Percentiles rank a stretch among this genome's conserved stretches.
Evolutionary conservation across 805 yeast genomes (phyloP).

Genomic region (Dipodascopsis uninucleata): DNA sequence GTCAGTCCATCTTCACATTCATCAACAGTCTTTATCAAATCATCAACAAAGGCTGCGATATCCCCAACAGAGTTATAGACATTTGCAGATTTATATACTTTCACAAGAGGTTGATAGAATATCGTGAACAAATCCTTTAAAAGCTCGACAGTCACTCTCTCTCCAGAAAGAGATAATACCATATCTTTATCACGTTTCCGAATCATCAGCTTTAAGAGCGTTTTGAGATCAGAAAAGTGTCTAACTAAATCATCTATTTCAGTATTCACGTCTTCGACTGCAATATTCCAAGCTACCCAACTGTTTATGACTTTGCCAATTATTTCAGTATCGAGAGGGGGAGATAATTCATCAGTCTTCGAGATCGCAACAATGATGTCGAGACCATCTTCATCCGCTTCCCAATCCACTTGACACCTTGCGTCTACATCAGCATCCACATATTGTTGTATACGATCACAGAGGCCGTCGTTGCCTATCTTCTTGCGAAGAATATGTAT

Average conservation of each 20-base stretch:
- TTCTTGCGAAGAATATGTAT: slow-evolving; percentile 36
- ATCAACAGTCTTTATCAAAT: slow-evolving; percentile 58
- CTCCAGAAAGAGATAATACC: slow-evolving; percentile 43
- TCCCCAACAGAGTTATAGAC: slow-evolving; percentile 62
- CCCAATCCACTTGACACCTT: slow-evolving; percentile 35
- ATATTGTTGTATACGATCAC: slow-evolving; percentile 34
- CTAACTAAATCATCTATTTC: slow-evolving; percentile 20
- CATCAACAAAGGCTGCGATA: slow-evolving; percentile 62
- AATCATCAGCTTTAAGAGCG: slow-evolving; percentile 58
- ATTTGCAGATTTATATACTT: slow-evolving; percentile 61
- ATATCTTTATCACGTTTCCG: slow-evolving; percentile 73
- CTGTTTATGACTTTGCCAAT: slow-evolving; percentile 34
- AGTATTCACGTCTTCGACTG: slow-evolving; percentile 32
- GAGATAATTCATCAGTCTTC: slow-evolving; percentile 24
- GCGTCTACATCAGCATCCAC: slow-evolving; percentile 34
- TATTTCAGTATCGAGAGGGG: slow-evolving; percentile 24
- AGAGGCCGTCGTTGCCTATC: slow-evolving; percentile 36
- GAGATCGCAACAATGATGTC: slow-evolving; percentile 32
- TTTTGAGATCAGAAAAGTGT: slow-evolving; percentile 42
- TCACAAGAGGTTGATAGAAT: slow-evolving; percentile 70
- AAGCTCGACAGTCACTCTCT: slow-evolving; percentile 68
- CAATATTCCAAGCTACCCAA: slow-evolving; percentile 37
- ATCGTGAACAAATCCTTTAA: slow-evolving; percentile 68
- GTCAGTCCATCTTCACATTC: slow-evolving; percentile 47
- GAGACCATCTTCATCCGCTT: slow-evolving; percentile 31